Conservation (phyloP, 805 yeast species). For the Wickerhamiella galacta region DNA sequence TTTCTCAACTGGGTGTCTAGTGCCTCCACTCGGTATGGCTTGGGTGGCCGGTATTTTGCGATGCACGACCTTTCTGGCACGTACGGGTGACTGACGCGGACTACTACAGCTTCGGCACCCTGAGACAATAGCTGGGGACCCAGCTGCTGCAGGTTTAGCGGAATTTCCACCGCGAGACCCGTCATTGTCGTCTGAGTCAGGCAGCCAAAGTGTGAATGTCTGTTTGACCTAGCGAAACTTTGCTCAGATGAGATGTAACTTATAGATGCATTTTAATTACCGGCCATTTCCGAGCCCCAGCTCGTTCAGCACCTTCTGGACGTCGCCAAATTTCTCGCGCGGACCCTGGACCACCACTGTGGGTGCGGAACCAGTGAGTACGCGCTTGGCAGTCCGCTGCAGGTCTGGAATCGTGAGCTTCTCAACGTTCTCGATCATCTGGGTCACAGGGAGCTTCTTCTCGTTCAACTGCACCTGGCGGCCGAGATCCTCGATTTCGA, state of each 20-base stretch:
- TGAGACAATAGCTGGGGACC: conserved; percentile 12
- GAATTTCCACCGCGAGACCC: conserved; percentile 9
- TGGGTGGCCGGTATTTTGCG: conserved; percentile 74
- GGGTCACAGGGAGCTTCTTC: conserved; percentile 51
- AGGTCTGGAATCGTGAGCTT: conserved; percentile 50
- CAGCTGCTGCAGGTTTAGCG: conserved; percentile 6
- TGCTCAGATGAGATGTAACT: no score
- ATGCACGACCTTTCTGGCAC: conserved; percentile 28
- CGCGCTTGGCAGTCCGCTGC: conserved; percentile 51
- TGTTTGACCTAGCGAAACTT: no score
- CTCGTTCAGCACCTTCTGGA: conserved; percentile 40
- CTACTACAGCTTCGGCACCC: conserved; percentile 18
- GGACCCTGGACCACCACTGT: conserved; percentile 83
- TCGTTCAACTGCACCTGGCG: conserved; percentile 83
- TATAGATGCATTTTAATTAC: no score
- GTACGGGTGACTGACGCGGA: conserved; percentile 3
- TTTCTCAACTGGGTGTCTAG: conserved; percentile 64
- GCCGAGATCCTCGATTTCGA: conserved; percentile 90
- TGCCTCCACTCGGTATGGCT: conserved; percentile 75
- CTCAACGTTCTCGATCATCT: conserved; percentile 69
- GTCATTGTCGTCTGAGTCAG: no score
- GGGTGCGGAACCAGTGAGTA: conserved; percentile 67
- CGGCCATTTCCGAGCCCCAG: conserved; percentile 70
- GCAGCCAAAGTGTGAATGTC: no score
- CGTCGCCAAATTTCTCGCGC: conserved; percentile 73